These are phyloP conservation scores for Brettanomyces bruxellensis DNA, from an alignment of 805 yeast species.

Conservation along the genomic window DNA sequence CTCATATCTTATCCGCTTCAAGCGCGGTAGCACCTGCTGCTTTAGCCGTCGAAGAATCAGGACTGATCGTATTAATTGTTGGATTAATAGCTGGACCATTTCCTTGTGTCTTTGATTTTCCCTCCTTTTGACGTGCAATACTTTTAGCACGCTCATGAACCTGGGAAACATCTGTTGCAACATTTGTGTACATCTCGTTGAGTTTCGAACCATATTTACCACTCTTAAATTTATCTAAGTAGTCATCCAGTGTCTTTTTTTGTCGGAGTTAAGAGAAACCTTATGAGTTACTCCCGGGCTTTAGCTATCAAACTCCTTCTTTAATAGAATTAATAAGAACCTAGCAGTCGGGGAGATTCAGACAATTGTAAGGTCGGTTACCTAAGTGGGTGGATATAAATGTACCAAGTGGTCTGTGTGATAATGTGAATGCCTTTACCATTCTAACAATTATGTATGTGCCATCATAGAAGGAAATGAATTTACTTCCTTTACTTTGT, in stretches of 20 bases:
- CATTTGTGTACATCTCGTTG: slow-evolving; percentile 48
- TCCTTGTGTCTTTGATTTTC: slow-evolving; percentile 1
- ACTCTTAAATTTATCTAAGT: slow-evolving; percentile 37
- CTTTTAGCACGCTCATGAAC: slow-evolving; percentile 71
- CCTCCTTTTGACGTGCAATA: slow-evolving; percentile 36
- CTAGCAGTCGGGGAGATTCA: too few species aligned
- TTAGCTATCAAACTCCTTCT: too few species aligned
- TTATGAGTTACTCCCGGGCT: too few species aligned
- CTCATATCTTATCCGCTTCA: slow-evolving; percentile 13
- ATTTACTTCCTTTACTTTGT: too few species aligned
- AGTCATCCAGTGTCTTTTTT: slow-evolving; percentile 30
- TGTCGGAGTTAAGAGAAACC: too few species aligned
- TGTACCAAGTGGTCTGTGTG: too few species aligned
- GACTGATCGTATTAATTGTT: slow-evolving; percentile 11
- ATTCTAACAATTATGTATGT: too few species aligned
- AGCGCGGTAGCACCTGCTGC: slow-evolving; percentile 19
- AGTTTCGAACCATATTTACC: slow-evolving; percentile 49
- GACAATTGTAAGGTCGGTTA: too few species aligned
- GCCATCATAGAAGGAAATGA: too few species aligned
- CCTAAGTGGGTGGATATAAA: too few species aligned
- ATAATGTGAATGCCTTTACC: too few species aligned
- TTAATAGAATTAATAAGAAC: too few species aligned
- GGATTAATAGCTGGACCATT: not conserved
- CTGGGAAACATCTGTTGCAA: slow-evolving; percentile 47
- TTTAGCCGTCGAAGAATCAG: slow-evolving; percentile 12